phyloP scores from a whole-genome alignment of 1,284 basidiomycete genomes.

The Pseudozyma hubeiensis region DNA sequence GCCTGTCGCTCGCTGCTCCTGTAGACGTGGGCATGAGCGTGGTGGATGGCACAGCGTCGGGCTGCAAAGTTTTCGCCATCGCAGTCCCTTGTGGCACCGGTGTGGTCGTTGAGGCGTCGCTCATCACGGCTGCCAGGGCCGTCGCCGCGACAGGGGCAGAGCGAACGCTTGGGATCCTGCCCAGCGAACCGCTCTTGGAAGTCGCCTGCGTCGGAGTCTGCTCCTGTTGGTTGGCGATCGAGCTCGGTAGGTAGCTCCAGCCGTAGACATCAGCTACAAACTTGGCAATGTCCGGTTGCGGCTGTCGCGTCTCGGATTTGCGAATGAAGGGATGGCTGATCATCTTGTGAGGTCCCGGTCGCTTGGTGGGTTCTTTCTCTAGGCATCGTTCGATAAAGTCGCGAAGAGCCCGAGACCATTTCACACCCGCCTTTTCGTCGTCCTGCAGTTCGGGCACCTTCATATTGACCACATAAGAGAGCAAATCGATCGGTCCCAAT shows the following conservation, averaged over 20 bases:
- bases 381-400: slow-evolving; percentile 91
- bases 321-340: slow-evolving; percentile 88
- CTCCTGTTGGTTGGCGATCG: slow-evolving; percentile 40
- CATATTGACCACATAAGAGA: slow-evolving; percentile 90
- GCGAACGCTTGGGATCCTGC: slow-evolving; percentile 43
- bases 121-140: slow-evolving; percentile 13
- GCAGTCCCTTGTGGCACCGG: slow-evolving; percentile 1
- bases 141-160: slow-evolving; percentile 41
- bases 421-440: slow-evolving; percentile 71
- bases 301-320: slow-evolving; percentile 80
- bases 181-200: slow-evolving; percentile 14
- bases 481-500: slow-evolving; percentile 86
- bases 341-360: slow-evolving; percentile 88
- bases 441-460: slow-evolving; percentile 82
- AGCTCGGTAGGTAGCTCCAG: slow-evolving; percentile 72
- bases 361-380: slow-evolving; percentile 71
- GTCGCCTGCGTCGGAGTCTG: slow-evolving; percentile 44
- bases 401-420: slow-evolving; percentile 88
- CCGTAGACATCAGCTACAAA: slow-evolving; percentile 92
- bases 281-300: slow-evolving; percentile 71
- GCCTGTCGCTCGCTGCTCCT: background rate
- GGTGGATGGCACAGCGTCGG: slow-evolving; percentile 11
- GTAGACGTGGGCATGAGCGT: background rate
- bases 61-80: background rate
- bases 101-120: slow-evolving; percentile 1